phyloP scores from a whole-genome alignment of 179 eudicot genomes.

The Nepenthes alata region DNA sequence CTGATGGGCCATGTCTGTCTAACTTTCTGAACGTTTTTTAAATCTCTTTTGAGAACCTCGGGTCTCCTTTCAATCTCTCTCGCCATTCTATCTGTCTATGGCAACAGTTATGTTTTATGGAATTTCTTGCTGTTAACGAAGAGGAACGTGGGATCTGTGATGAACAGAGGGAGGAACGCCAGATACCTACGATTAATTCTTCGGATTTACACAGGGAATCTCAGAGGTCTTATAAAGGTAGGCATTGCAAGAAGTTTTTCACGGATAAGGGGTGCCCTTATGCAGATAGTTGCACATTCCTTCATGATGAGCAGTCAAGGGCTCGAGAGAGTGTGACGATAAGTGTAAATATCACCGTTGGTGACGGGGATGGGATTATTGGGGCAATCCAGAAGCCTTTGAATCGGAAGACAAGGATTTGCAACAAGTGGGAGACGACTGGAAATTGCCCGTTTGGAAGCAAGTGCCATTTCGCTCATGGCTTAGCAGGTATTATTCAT shows the following conservation, averaged over 20 bases:
- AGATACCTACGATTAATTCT: constrained; percentile 64
- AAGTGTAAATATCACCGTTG: constrained; percentile 69
- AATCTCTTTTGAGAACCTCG: no score
- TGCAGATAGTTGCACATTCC: constrained; percentile 86
- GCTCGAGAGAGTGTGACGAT: constrained; percentile 91
- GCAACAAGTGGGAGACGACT: constrained; percentile 96
- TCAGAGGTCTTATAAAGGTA: constrained; percentile 81
- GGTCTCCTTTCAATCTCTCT: no score
- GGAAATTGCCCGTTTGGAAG: constrained; percentile 92
- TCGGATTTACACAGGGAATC: constrained; percentile 36
- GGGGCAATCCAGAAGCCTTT: constrained; percentile 58
- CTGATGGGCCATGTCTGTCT: no score
- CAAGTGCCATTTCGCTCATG: constrained; percentile 99
- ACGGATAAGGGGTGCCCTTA: constrained; percentile 97
- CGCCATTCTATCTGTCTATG: no score
- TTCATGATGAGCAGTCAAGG: constrained; percentile 93
- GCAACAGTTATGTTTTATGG: no score
- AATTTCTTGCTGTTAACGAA: constrained; percentile 25
- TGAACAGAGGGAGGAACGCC: constrained; percentile 82
- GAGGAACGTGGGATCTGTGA: constrained; percentile 40
- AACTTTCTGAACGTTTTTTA: no score
- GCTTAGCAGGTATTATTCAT: constrained; percentile 52
- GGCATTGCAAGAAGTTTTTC: constrained; percentile 93
- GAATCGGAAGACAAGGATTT: constrained; percentile 95
- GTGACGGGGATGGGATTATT: constrained; percentile 29